phyloP scores from a whole-genome alignment of 805 yeast species.

The Saturnispora dispora region DNA sequence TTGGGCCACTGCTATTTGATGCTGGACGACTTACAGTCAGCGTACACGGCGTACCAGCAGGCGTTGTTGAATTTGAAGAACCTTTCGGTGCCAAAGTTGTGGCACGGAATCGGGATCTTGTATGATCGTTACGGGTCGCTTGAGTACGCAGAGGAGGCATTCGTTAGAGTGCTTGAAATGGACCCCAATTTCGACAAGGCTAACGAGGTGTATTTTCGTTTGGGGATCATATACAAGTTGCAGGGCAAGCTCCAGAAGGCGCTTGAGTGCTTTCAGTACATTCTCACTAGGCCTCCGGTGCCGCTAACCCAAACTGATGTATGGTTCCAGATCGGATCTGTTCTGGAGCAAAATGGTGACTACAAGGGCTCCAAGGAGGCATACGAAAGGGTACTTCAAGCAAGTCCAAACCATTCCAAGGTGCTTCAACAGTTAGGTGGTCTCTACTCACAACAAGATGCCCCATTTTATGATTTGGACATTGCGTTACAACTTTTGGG shows the following conservation, averaged over 20 bases:
- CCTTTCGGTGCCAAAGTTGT: conserved; percentile 90
- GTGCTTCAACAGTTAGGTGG: conserved; percentile 95
- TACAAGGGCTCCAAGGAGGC: conserved; percentile 91
- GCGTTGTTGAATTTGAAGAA: conserved; percentile 86
- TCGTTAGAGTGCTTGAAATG: conserved; percentile 88
- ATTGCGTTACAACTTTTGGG: conserved; percentile 72
- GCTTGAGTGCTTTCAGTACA: conserved; percentile 90
- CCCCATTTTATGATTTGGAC: conserved; percentile 70
- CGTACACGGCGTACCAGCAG: conserved; percentile 94
- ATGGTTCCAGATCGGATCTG: conserved; percentile 97
- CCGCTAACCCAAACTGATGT: conserved; percentile 95
- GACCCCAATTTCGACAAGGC: conserved; percentile 96
- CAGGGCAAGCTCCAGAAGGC: conserved; percentile 83
- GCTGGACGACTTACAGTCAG: conserved; percentile 93
- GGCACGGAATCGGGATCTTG: conserved; percentile 98
- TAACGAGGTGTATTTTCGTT: conserved; percentile 88
- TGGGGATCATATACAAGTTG: conserved; percentile 94
- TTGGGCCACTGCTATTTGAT: conserved; percentile 93
- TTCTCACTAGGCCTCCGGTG: conserved; percentile 82
- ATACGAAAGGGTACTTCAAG: conserved; percentile 82
- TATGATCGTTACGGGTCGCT: conserved; percentile 94
- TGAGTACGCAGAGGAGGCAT: conserved; percentile 98
- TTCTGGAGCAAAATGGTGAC: conserved; percentile 87
- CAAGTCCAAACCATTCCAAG: conserved; percentile 90
- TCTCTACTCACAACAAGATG: conserved; percentile 69